These are phyloP conservation scores for Fragaria nilgerrensis DNA, from an alignment of 306 rosid genomes.

Conservation along the genomic window DNA sequence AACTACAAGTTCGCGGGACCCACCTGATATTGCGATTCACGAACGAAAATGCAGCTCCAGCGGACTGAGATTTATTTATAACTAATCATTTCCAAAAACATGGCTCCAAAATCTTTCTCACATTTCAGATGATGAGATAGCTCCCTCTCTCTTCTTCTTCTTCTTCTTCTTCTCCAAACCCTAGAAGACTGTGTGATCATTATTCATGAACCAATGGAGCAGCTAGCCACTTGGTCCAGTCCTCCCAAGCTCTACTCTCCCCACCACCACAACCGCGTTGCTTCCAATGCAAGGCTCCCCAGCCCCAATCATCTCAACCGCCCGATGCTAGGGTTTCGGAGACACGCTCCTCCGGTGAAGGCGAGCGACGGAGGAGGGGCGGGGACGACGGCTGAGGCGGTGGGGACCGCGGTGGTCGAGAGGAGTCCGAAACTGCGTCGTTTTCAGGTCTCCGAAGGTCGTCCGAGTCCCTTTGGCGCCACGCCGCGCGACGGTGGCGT, in stretches of 20 bases:
- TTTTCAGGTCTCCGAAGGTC: conserved; percentile 54
- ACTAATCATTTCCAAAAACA: background rate
- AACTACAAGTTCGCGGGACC: background rate
- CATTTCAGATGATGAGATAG: background rate
- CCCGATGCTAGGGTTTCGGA: background rate
- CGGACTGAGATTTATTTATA: background rate
- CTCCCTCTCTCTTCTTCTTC: background rate
- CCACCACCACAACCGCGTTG: background rate
- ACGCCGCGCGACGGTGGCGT: conserved; percentile 58
- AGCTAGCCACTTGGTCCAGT: conserved; percentile 6
- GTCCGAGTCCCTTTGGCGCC: conserved; percentile 68
- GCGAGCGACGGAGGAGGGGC: conserved; percentile 19
- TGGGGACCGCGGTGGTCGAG: conserved; percentile 26
- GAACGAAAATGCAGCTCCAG: background rate
- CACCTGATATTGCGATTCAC: background rate
- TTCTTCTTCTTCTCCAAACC: background rate
- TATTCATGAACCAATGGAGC: background rate
- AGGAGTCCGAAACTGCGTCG: conserved; percentile 30
- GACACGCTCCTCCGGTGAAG: background rate
- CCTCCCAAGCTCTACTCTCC: conserved; percentile 4
- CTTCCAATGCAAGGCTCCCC: background rate
- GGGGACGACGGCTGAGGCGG: conserved; percentile 21
- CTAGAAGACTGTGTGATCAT: background rate
- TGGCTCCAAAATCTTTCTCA: background rate
- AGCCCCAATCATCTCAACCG: background rate